These are phyloP conservation scores for Fusarium sp. DNA, from an alignment of 2,329 filamentous ascomycete genomes.

Conservation along the genomic window DNA sequence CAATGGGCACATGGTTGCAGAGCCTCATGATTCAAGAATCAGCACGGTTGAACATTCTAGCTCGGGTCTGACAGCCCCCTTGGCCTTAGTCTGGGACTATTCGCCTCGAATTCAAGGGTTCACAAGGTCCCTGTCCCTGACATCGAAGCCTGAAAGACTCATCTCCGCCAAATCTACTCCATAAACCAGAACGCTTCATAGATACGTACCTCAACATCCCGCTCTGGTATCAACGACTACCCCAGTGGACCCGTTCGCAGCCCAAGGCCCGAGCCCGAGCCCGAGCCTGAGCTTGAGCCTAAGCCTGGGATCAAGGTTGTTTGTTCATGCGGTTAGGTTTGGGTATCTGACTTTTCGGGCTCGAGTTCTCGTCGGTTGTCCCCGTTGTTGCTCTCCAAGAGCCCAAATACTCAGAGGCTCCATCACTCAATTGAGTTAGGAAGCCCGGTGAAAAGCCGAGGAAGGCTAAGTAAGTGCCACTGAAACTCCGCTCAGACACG, in stretches of 20 bases:
- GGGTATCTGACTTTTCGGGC: conserved; percentile 32
- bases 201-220: neutral
- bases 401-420: conserved; percentile 6
- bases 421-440: conserved; percentile 19
- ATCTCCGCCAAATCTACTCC: conserved; percentile 16
- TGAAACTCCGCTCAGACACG: conserved; percentile 24
- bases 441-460: conserved; percentile 23
- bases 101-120: conserved; percentile 22
- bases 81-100: conserved; percentile 9
- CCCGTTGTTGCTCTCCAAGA: conserved; percentile 15
- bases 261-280: conserved; percentile 10
- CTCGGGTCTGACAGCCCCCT: conserved; percentile 19
- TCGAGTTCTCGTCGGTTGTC: conserved; percentile 19
- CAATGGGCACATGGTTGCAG: conserved; percentile 25
- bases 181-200: neutral
- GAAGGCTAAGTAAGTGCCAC: conserved; percentile 27
- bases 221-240: neutral
- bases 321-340: conserved; percentile 14
- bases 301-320: conserved; percentile 20
- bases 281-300: neutral
- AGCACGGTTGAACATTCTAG: conserved; percentile 20
- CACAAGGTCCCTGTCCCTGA: conserved; percentile 29
- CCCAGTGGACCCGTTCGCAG: conserved; percentile 27
- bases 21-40: conserved; percentile 40
- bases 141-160: conserved; percentile 21